Evolutionary conservation across 169 alveolate species (phyloP), one percentile per base, ranked within the genome.

Genomic region (Plasmodium vinckei): DNA sequence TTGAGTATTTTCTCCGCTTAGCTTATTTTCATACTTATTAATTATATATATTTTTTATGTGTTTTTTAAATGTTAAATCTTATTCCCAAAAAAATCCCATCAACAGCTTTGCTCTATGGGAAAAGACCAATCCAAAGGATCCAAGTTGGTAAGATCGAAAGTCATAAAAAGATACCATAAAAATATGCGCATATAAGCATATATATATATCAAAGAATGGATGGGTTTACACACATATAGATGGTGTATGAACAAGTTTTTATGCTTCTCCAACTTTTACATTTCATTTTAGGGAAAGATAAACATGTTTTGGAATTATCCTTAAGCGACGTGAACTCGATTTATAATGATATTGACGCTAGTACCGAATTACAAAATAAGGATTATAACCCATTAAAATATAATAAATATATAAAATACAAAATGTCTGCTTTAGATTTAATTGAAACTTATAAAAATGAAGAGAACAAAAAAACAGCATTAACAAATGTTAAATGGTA

Each of bases 41-140:
- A 33, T 33, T 33, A 33, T 33, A 33, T 33, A 33, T 33, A 33
- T 33, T 46, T 13, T 56, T 33, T 23, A 13, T 9, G 15, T 54
- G 21, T 68, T 47, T 61, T 15, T 15, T 82, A 79, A 68, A 92
- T 92, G 95, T 57, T 92, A 87, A 92, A 92, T 79, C 90, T 92
- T 10, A 65, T 92, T 25, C 95, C 95, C 13, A 88, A 75, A 49
- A 87, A 88, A 64, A 49, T 64, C 42, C 92, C 87, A 9, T 64
- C 94, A 47, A 93, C 73, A 7, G 51, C 87, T 23, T 51, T 92
- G 92, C 95, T 92, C 49, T 89, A 53, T 60, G 95, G 95, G 71
- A 92, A 92, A 82, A 82, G 94, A 49, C 90, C 95, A 17, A 19
- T 89, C 54, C 95, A 92, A 88, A 73, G 95, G 53, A 89, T 92